Percentiles rank a stretch among this genome's conserved stretches.
These are phyloP conservation scores for Galium porrigens DNA, from an alignment of 305 asterid species.

Conservation along the genomic window DNA sequence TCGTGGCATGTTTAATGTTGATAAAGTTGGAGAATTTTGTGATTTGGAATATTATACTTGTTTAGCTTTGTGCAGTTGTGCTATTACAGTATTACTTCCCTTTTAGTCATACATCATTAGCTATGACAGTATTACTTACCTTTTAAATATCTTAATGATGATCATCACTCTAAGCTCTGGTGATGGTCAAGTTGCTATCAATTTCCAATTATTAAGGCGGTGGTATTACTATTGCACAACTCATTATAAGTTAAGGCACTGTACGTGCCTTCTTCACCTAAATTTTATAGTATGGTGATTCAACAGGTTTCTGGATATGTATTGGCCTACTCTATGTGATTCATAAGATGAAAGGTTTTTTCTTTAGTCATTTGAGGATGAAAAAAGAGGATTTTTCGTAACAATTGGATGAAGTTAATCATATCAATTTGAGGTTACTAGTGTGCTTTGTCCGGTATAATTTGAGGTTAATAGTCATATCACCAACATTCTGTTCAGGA, in stretches of 20 bases:
- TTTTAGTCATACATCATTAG: background rate
- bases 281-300: background rate
- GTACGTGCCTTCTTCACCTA: background rate
- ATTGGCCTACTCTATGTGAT: background rate
- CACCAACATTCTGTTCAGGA: background rate
- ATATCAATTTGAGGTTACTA: background rate
- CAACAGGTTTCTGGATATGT: background rate
- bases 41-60: background rate
- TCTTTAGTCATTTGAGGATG: background rate
- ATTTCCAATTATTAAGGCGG: background rate
- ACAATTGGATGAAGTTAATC: background rate
- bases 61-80: background rate
- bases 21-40: background rate
- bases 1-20: background rate
- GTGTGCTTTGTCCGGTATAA: background rate
- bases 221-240: background rate
- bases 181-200: background rate
- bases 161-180: background rate
- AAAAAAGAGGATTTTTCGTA: background rate
- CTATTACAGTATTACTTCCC: background rate
- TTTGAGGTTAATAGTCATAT: no score
- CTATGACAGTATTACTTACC: background rate
- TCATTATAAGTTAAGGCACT: background rate
- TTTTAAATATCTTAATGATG: background rate
- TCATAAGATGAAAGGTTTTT: background rate